Conservation (phyloP, 1,284 basidiomycete species). For the Veloporphyrellus conicus region DNA sequence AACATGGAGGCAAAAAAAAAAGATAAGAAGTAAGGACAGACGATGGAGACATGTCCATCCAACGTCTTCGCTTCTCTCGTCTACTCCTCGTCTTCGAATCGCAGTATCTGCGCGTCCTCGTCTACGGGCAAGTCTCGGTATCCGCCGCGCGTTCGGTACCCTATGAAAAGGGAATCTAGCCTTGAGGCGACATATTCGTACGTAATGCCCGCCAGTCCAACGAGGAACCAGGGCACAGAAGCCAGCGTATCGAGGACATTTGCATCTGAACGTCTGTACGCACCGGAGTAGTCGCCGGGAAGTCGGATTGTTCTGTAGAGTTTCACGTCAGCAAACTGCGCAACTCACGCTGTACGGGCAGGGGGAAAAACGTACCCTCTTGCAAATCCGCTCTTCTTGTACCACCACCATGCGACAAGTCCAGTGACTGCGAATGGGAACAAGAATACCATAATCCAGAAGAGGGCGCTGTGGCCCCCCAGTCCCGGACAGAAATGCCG, state of each 20-base stretch:
- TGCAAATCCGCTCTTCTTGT: slow-evolving; percentile 60
- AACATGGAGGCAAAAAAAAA: background rate
- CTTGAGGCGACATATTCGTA: slow-evolving; percentile 58
- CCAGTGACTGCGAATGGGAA: slow-evolving; percentile 73
- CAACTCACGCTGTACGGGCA: background rate
- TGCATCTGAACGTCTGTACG: slow-evolving; percentile 39
- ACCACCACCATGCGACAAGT: slow-evolving; percentile 76
- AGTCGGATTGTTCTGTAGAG: slow-evolving; percentile 68
- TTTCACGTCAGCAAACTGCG: slow-evolving; percentile 8
- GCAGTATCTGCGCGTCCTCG: slow-evolving; percentile 81
- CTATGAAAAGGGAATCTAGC: slow-evolving; percentile 39
- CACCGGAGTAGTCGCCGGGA: slow-evolving; percentile 44
- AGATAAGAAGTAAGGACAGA: background rate
- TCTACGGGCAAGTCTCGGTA: slow-evolving; percentile 82
- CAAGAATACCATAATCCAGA: slow-evolving; percentile 77
- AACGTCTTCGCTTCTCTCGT: background rate
- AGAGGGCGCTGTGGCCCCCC: slow-evolving; percentile 63
- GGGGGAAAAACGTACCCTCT: slow-evolving; percentile 55
- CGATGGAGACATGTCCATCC: background rate
- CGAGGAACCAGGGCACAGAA: slow-evolving; percentile 81
- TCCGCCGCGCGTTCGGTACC: slow-evolving; percentile 54
- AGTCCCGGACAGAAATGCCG: slow-evolving; percentile 78
- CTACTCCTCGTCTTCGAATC: slow-evolving; percentile 76
- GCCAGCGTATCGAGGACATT: slow-evolving; percentile 67
- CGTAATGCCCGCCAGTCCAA: slow-evolving; percentile 74